A percentile compares a stretch with the other conserved stretches of the same genome.
These are phyloP conservation scores for Schizochytrium sp. DNA, from an alignment of 108 stramenopile genomes.

Conservation along the genomic window DNA sequence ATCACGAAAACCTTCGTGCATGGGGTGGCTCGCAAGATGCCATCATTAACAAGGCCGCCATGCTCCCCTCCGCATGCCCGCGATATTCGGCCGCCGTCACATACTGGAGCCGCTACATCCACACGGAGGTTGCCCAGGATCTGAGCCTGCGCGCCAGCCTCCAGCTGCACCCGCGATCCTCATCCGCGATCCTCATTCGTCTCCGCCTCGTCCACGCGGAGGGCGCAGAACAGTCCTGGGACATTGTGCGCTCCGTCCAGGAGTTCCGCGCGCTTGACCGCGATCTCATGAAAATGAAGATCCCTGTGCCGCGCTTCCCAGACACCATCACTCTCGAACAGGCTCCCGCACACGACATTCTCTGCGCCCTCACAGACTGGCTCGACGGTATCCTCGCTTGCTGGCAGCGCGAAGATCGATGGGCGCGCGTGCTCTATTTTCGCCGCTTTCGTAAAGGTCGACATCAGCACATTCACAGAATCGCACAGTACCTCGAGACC, in stretches of 20 bases:
- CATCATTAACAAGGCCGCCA: not conserved
- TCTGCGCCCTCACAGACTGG: not conserved
- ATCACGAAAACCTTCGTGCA: too few relatives aligned
- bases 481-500: not conserved
- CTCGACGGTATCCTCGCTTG: not conserved
- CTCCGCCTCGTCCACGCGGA: not conserved
- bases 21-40: too few relatives aligned
- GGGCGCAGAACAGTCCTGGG: not conserved
- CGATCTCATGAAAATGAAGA: not conserved
- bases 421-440: not conserved
- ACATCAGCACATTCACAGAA: not conserved
- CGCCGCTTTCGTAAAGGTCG: not conserved
- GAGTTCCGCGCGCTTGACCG: not conserved
- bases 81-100: not conserved
- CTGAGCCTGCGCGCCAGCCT: not conserved
- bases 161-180: not conserved
- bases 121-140: not conserved
- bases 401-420: not conserved
- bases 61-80: not conserved
- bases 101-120: not conserved
- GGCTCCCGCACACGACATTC: not conserved
- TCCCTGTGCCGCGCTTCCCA: not conserved
- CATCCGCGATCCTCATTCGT: not conserved
- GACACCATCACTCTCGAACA: not conserved
- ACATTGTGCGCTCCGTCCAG: not conserved